A percentile compares a stretch with the other conserved stretches of the same genome.
Evolutionary conservation across 2,329 filamentous ascomycete species (phyloP).

Genomic region (Paecilomyces dactylethromorphus): DNA sequence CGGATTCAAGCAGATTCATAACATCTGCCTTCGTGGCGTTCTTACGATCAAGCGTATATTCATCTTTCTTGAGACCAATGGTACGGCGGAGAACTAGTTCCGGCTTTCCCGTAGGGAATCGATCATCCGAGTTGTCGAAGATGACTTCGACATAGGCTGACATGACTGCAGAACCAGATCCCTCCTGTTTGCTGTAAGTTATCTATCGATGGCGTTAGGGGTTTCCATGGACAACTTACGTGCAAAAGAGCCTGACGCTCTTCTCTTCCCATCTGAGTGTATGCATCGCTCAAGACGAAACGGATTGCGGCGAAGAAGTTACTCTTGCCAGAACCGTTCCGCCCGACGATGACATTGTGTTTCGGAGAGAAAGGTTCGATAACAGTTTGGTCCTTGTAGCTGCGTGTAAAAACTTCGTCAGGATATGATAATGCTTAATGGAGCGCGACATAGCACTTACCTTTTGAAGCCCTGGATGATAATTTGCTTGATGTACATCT

Average conservation of each 20-base stretch:
- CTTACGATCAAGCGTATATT: constrained; percentile 96
- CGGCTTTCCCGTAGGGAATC: constrained; percentile 86
- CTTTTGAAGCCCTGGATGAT: constrained; percentile 99
- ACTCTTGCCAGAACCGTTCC: constrained; percentile 98
- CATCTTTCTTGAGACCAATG: constrained; percentile 96
- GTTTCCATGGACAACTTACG: constrained; percentile 29
- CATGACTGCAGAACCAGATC: constrained; percentile 95
- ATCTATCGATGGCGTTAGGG: not conserved
- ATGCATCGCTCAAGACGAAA: constrained; percentile 96
- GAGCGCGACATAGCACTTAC: constrained; percentile 41
- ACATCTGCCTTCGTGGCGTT: constrained; percentile 92
- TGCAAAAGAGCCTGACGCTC: constrained; percentile 95
- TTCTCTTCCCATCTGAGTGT: constrained; percentile 90
- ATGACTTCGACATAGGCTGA: constrained; percentile 99
- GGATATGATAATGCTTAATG: constrained; percentile 4
- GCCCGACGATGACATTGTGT: constrained; percentile 96
- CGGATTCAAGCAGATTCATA: constrained; percentile 89
- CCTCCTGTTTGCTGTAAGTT: constrained; percentile 54
- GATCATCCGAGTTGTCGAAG: constrained; percentile 94
- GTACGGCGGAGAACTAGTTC: constrained; percentile 88
- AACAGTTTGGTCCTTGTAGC: constrained; percentile 99
- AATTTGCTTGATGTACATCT: constrained; percentile 99
- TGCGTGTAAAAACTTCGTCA: constrained; percentile 31
- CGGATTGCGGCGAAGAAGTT: constrained; percentile 99
- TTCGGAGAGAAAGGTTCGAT: constrained; percentile 97